Conservation (phyloP, 257 asterid species). For the Gardenia jasminoides region DNA sequence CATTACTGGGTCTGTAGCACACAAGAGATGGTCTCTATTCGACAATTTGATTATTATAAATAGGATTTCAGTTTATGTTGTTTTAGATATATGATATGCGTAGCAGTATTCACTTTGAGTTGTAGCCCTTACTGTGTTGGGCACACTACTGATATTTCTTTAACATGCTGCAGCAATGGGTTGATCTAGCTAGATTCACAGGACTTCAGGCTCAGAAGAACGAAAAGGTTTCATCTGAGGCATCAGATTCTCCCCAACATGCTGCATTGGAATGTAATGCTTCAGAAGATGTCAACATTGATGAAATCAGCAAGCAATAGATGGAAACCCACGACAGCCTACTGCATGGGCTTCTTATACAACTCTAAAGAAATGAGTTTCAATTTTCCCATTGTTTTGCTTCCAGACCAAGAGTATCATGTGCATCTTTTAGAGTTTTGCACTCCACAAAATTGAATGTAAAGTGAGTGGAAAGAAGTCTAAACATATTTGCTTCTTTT, state of each 20-base stretch:
- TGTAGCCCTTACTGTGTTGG: too few relatives aligned
- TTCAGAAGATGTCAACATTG: constrained; percentile 49
- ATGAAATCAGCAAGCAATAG: constrained; percentile 56
- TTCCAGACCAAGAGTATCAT: background rate
- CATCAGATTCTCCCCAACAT: constrained; percentile 43
- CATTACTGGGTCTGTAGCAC: background rate
- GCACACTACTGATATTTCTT: constrained; percentile 19
- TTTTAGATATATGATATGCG: too few relatives aligned
- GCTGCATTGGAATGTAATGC: constrained; percentile 51
- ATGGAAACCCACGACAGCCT: constrained; percentile 12
- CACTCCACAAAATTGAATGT: background rate
- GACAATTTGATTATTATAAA: background rate
- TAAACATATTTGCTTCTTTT: background rate
- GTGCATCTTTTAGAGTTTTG: constrained; percentile 1
- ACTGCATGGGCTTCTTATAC: constrained; percentile 19
- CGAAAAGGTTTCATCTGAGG: constrained; percentile 31
- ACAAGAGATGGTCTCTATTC: background rate
- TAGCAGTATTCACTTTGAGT: too few relatives aligned
- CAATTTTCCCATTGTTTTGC: constrained; percentile 1
- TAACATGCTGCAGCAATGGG: constrained; percentile 77
- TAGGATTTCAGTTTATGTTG: too few relatives aligned
- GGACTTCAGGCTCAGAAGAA: constrained; percentile 74
- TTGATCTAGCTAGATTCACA: constrained; percentile 83
- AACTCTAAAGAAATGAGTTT: constrained; percentile 22
- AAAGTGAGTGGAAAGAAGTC: background rate